phyloP scores from a whole-genome alignment of 352 stramenopile species.

The Globisporangium cystogenes region DNA sequence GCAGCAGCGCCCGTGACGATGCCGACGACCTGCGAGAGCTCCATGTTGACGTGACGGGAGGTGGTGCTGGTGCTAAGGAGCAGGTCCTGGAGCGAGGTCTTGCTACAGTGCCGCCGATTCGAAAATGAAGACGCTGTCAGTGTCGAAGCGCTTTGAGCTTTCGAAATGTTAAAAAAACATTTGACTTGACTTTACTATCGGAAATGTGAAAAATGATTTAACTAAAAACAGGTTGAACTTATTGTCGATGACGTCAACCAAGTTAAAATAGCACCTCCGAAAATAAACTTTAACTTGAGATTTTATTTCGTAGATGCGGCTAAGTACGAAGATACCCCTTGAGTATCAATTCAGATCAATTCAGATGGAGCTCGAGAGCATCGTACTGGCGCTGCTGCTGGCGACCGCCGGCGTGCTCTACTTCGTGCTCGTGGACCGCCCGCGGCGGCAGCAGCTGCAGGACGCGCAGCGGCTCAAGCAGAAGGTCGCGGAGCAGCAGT shows the following conservation, averaged over 20 bases:
- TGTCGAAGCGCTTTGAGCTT: too few species aligned
- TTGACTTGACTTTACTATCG: too few species aligned
- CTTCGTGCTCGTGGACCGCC: conserved; percentile 57
- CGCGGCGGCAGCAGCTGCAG: conserved; percentile 28
- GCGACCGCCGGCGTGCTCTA: conserved; percentile 49
- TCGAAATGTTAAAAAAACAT: too few species aligned
- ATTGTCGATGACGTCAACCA: too few species aligned
- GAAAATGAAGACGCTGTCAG: too few species aligned
- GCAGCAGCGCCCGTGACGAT: conserved; percentile 68
- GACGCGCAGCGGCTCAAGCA: conserved; percentile 29
- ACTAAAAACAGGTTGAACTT: too few species aligned
- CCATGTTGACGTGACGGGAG: conserved; percentile 22
- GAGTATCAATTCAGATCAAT: conserved; percentile 2
- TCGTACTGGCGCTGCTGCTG: conserved; percentile 56
- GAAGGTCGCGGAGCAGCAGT: conserved; percentile 42
- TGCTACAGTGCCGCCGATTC: too few species aligned
- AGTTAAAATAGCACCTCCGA: too few species aligned
- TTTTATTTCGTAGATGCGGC: too few species aligned
- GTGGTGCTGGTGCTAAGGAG: not conserved
- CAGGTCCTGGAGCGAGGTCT: too few species aligned
- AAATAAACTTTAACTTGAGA: too few species aligned
- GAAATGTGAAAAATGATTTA: too few species aligned
- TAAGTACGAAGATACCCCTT: not conserved
- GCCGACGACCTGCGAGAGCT: conserved; percentile 47
- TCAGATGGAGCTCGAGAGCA: conserved; percentile 21